Evolutionary conservation across 2,329 filamentous ascomycete genomes (phyloP).

Genomic region (Ophiostoma australiae): DNA sequence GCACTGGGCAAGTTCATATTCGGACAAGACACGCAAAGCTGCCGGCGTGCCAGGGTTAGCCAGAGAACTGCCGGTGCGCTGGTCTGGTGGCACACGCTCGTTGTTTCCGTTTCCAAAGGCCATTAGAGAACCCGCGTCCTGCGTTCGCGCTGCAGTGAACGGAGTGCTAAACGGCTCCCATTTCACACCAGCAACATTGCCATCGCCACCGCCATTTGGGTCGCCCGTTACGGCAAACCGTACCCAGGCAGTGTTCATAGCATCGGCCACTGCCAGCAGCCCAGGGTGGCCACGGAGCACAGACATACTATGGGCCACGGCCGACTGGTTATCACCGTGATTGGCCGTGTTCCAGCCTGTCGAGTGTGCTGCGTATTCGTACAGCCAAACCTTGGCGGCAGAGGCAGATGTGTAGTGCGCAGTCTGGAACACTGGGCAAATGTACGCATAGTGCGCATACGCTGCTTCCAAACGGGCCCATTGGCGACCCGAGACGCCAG

Average conservation of each 20-base stretch:
- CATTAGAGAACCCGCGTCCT: constrained; percentile 23
- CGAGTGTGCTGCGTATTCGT: constrained; percentile 52
- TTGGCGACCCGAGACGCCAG: constrained; percentile 44
- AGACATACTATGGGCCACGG: constrained; percentile 42
- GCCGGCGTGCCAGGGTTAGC: constrained; percentile 42
- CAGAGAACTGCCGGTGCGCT: constrained; percentile 28
- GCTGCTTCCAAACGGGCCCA: constrained; percentile 55
- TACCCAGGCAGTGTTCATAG: constrained; percentile 44
- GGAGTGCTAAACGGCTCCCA: constrained; percentile 42
- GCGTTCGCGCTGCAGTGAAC: constrained; percentile 29
- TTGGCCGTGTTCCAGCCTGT: constrained; percentile 38
- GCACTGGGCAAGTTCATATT: constrained; percentile 46
- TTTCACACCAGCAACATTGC: constrained; percentile 32
- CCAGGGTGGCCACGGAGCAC: constrained; percentile 36
- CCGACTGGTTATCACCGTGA: constrained; percentile 44
- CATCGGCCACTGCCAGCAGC: constrained; percentile 36
- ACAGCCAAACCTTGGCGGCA: constrained; percentile 44
- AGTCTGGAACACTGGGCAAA: constrained; percentile 58
- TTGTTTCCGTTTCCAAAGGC: constrained; percentile 59
- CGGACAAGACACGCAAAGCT: constrained; percentile 40
- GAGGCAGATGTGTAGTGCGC: constrained; percentile 42
- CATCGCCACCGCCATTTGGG: constrained; percentile 16
- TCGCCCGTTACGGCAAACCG: constrained; percentile 33
- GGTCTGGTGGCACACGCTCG: constrained; percentile 39
- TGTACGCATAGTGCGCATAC: constrained; percentile 61